phyloP scores from a whole-genome alignment of 495 filamentous ascomycete species.

The Aspergillus ellipticus region DNA sequence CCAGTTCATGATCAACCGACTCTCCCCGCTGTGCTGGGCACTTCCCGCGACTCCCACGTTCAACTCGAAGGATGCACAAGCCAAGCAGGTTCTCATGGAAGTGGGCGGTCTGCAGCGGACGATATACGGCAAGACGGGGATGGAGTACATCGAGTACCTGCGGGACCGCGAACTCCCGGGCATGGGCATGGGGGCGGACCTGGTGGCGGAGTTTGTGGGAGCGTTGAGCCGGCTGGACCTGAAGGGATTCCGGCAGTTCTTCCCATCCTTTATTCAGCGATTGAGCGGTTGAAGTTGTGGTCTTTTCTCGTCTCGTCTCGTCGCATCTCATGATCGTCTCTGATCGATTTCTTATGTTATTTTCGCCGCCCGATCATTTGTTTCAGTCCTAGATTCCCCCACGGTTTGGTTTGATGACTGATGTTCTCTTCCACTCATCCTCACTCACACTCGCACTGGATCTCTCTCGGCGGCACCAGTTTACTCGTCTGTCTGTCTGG shows the following conservation, averaged over 20 bases:
- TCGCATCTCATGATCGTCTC: slow-evolving; percentile 1
- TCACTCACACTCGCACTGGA: background rate
- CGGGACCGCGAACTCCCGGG: slow-evolving; percentile 47
- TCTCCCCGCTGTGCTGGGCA: slow-evolving; percentile 84
- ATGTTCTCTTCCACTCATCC: slow-evolving; percentile 12
- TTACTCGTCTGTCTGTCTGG: slow-evolving; percentile 1
- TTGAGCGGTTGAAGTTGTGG: slow-evolving; percentile 38
- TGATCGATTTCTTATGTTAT: slow-evolving; percentile 16
- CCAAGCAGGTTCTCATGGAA: slow-evolving; percentile 78
- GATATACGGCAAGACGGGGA: slow-evolving; percentile 82
- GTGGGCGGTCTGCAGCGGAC: slow-evolving; percentile 78
- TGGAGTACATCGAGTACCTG: slow-evolving; percentile 55
- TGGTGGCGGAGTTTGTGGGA: slow-evolving; percentile 53
- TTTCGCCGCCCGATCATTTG: slow-evolving; percentile 13
- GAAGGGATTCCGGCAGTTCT: slow-evolving; percentile 54
- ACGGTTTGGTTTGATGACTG: slow-evolving; percentile 31
- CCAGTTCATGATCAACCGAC: slow-evolving; percentile 78
- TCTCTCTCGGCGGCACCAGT: slow-evolving; percentile 4
- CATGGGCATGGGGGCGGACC: slow-evolving; percentile 51
- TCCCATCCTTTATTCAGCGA: slow-evolving; percentile 50
- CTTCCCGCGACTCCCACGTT: slow-evolving; percentile 73
- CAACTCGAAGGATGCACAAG: slow-evolving; percentile 78
- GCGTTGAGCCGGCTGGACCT: slow-evolving; percentile 48
- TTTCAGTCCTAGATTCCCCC: slow-evolving; percentile 40
- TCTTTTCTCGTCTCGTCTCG: background rate